Evolutionary conservation across 257 asterid species (phyloP), one percentile per base, ranked within the genome.

Genomic region (Knoxia roxburghii): DNA sequence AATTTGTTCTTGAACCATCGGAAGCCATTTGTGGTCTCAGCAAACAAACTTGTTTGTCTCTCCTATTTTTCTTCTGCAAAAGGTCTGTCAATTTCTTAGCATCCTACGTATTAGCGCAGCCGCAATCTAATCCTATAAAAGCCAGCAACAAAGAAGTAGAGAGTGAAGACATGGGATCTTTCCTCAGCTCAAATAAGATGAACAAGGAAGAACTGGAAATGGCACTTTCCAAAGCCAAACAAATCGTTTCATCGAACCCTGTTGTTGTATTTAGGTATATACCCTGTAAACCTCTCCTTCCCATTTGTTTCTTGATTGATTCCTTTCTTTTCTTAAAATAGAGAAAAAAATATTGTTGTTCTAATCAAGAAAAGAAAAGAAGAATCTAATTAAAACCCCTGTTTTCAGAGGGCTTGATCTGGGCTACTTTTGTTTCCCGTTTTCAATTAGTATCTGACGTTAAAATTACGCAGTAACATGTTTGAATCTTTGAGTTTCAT

Each of bases 251-350:
- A 18, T 87, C 96, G 17, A 78, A 80, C 46, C 85, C 91, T 14
- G 90, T 83, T 64, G 92, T 90, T 49, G 83, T 90, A 54, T 90
- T 87, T 85, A 88, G 97, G 96, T 81, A 35, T 65, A 14, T 33
- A 14, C 37, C 45, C 53, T 24, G 32, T 24, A 26, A 2, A 26
- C 37, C 3, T 69, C 30, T 21, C 41, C 41, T 3, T 37, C 41
- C 9, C 41, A 9, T 37, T 37, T 37, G 6, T 37, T 37, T 37
- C 41, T 37, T 37, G 9, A 37, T 37, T 37, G 41, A 37, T 3
- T 4, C 41, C 41, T 9, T 37, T 37, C 9, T 37, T 9, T 3
- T 3, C 9, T 37, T 9, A 9, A 3, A 3, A 37, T 37, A 4
- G 4, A 37, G 6, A 9, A n/a, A 37, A 37, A 9, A 9, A 9